Percentiles rank a stretch among this genome's conserved stretches.
Conservation (phyloP, 306 rosid species). For the Vicia sativa region DNA sequence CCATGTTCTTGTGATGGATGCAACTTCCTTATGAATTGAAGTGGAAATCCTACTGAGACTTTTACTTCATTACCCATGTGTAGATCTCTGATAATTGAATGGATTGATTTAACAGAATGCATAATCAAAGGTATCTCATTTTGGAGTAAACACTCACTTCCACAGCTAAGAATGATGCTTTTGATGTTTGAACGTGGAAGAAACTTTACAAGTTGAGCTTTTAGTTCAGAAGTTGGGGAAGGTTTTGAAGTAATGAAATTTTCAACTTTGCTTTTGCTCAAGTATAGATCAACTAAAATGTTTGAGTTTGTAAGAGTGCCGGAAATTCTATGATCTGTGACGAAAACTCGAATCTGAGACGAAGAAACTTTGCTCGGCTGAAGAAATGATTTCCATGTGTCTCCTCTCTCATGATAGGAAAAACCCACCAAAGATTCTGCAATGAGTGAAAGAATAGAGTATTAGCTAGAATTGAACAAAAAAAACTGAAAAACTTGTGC, state of each 20-base stretch:
- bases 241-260: constrained; percentile 39
- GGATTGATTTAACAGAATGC: constrained; percentile 48
- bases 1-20: constrained; percentile 36
- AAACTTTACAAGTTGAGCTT: constrained; percentile 43
- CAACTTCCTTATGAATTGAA: constrained; percentile 51
- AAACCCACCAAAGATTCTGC: constrained; percentile 65
- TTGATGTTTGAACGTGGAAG: constrained; percentile 47
- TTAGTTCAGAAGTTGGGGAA: constrained; percentile 40
- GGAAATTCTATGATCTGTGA: constrained; percentile 51
- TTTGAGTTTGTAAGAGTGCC: constrained; percentile 45
- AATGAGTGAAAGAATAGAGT: constrained; percentile 8
- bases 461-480: constrained; percentile 17
- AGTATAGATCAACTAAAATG: constrained; percentile 57
- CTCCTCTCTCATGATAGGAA: constrained; percentile 50
- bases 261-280: constrained; percentile 48
- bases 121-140: constrained; percentile 45
- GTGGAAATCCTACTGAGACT: constrained; percentile 63
- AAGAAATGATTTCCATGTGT: constrained; percentile 41
- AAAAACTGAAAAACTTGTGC: background rate
- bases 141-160: constrained; percentile 41
- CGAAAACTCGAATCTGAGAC: constrained; percentile 56
- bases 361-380: constrained; percentile 45
- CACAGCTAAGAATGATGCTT: constrained; percentile 51
- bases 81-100: constrained; percentile 46
- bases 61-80: constrained; percentile 42